Conservation (phyloP, 495 filamentous ascomycete species). For the Pyrenopolyporus hunteri region DNA sequence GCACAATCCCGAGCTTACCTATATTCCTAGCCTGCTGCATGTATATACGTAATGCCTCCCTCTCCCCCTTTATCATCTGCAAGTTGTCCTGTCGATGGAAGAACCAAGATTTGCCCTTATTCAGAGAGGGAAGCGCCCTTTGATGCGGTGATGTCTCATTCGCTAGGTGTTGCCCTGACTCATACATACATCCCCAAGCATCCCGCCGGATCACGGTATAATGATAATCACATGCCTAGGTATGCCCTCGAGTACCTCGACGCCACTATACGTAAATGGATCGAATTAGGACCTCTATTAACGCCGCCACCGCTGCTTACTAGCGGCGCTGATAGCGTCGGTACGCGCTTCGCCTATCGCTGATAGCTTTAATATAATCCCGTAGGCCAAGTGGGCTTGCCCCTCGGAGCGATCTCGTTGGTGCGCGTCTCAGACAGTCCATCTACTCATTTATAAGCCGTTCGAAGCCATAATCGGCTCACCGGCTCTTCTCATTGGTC, state of each 20-base stretch:
- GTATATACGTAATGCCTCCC: neutral
- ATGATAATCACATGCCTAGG: conserved; percentile 24
- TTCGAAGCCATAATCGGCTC: conserved; percentile 18
- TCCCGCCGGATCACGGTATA: conserved; percentile 21
- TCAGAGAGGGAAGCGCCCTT: neutral
- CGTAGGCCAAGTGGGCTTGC: neutral
- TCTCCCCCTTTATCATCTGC: conserved; percentile 15
- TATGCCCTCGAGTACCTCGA: conserved; percentile 13
- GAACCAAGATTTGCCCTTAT: neutral
- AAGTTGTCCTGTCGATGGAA: conserved; percentile 5
- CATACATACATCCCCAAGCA: conserved; percentile 10
- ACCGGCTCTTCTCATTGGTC: conserved; percentile 27
- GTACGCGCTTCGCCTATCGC: conserved; percentile 3
- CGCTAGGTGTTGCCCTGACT: conserved; percentile 37
- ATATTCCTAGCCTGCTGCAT: conserved; percentile 36
- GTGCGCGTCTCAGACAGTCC: conserved; percentile 18
- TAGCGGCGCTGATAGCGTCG: neutral
- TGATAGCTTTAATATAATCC: conserved; percentile 10
- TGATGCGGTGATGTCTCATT: conserved; percentile 30
- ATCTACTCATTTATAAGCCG: neutral
- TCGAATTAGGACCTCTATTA: conserved; percentile 25
- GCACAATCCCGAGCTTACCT: conserved; percentile 44
- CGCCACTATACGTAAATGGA: conserved; percentile 31
- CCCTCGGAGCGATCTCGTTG: conserved; percentile 1
- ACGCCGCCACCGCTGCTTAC: conserved; percentile 22